A percentile compares a stretch with the other conserved stretches of the same genome.
These are phyloP conservation scores for Oryza coarctata DNA, from an alignment of 176 grass and related monocot genomes.

Conservation along the genomic window DNA sequence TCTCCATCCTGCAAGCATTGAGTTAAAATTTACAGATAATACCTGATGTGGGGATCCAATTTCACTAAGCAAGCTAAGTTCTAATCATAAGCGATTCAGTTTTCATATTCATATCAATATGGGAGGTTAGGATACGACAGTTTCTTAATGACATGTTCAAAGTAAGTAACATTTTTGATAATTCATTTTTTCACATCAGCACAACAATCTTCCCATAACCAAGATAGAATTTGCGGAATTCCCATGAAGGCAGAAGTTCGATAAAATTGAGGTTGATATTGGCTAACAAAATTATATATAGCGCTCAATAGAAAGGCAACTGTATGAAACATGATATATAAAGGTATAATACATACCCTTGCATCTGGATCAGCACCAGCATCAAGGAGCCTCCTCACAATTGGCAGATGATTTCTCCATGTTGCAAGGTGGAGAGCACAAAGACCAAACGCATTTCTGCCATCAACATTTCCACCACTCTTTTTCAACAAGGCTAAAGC, in stretches of 20 bases:
- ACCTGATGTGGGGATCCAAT: not conserved
- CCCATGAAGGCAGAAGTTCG: not conserved
- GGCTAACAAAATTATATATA: not conserved
- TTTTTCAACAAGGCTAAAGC: conserved; percentile 83
- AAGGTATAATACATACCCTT: conserved; percentile 60
- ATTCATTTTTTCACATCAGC: not conserved
- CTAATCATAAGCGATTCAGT: not conserved
- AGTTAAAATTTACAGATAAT: conserved; percentile 7
- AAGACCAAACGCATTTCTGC: conserved; percentile 93
- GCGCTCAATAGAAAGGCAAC: conserved; percentile 1
- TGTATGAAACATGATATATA: not conserved
- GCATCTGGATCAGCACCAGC: conserved; percentile 94
- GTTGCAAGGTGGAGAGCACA: conserved; percentile 92
- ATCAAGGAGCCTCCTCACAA: conserved; percentile 69
- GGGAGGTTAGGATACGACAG: not conserved
- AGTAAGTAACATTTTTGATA: not conserved
- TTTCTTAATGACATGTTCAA: conserved; percentile 1
- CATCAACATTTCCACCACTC: conserved; percentile 66
- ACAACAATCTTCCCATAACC: not conserved
- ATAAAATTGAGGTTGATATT: not conserved
- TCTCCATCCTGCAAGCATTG: conserved; percentile 77
- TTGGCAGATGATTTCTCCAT: conserved; percentile 96
- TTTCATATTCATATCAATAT: conserved; percentile 11
- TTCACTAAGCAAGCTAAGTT: conserved; percentile 15
- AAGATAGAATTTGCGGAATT: conserved; percentile 15